phyloP scores from a whole-genome alignment of 75 land plant species.

The Cunninghamia lanceolata region DNA sequence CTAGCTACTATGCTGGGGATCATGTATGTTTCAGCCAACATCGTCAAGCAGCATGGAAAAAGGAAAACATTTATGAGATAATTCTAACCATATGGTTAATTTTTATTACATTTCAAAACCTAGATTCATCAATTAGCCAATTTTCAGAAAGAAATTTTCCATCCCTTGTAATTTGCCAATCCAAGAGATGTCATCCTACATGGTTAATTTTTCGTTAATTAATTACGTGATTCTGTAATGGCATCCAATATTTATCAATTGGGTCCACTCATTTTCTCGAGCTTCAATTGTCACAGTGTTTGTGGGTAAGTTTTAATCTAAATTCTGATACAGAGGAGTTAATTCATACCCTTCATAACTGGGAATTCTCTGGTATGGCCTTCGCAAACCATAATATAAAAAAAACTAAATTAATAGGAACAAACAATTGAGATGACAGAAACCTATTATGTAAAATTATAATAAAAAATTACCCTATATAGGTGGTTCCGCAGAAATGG shows the following conservation, averaged over 20 bases:
- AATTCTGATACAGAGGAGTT: not conserved
- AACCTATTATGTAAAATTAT: not conserved
- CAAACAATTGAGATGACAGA: not conserved
- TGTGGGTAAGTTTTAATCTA: not conserved
- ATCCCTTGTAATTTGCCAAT: too few relatives aligned
- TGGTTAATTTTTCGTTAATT: not conserved
- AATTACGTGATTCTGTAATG: not conserved
- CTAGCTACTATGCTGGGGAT: not conserved
- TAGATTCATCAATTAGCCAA: not conserved
- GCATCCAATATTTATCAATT: not conserved
- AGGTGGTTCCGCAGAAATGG: slow-evolving; percentile 53
- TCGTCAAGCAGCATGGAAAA: not conserved
- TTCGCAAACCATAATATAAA: too few relatives aligned
- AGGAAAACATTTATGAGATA: not conserved
- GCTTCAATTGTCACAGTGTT: too few relatives aligned
- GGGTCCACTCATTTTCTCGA: not conserved
- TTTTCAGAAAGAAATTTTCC: too few relatives aligned
- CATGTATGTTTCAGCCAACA: not conserved
- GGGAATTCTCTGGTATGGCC: not conserved
- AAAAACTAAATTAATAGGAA: not conserved
- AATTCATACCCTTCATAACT: too few relatives aligned
- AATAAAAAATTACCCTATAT: slow-evolving; percentile 54
- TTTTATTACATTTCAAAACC: not conserved
- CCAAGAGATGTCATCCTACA: too few relatives aligned
- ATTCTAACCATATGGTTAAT: not conserved